Conservation (phyloP, 129 eudicot species). For the Flaveria trinervia region DNA sequence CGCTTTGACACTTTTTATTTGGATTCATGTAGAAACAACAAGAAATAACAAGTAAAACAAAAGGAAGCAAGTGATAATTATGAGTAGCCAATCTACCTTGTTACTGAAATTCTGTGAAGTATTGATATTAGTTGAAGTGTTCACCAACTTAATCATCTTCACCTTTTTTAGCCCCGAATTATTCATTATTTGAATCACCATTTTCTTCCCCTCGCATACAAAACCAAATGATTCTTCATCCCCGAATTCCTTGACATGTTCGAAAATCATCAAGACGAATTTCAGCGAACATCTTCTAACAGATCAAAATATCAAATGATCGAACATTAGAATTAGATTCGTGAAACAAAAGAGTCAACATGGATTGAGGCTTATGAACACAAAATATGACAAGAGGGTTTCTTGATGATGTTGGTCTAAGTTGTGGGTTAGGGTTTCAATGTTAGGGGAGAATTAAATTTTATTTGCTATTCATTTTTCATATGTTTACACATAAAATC, state of each 20-base stretch:
- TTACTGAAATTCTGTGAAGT: constrained; percentile 61
- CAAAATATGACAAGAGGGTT: neutral
- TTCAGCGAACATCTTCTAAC: constrained; percentile 25
- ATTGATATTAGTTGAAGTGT: constrained; percentile 47
- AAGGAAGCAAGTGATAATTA: neutral
- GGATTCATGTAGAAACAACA: constrained; percentile 18
- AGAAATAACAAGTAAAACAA: neutral
- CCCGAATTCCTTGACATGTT: constrained; percentile 12
- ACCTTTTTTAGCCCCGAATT: too few species aligned
- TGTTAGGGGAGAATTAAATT: too few species aligned
- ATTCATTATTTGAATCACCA: constrained; percentile 10
- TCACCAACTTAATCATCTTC: constrained; percentile 37
- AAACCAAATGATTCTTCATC: constrained; percentile 13
- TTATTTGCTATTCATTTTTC: too few species aligned
- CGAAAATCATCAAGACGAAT: constrained; percentile 13
- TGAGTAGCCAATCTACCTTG: constrained; percentile 36
- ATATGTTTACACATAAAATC: too few species aligned
- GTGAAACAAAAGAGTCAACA: neutral
- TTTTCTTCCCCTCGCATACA: constrained; percentile 28
- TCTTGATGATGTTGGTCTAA: neutral
- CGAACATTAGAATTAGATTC: neutral
- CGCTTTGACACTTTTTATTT: neutral
- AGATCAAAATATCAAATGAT: constrained; percentile 25
- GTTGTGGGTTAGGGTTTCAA: neutral
- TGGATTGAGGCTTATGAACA: too few species aligned